Evolutionary conservation across 2,329 filamentous ascomycete species (phyloP), one percentile per base, ranked within the genome.

Genomic region (Pseudovirgaria hyperparasitica): DNA sequence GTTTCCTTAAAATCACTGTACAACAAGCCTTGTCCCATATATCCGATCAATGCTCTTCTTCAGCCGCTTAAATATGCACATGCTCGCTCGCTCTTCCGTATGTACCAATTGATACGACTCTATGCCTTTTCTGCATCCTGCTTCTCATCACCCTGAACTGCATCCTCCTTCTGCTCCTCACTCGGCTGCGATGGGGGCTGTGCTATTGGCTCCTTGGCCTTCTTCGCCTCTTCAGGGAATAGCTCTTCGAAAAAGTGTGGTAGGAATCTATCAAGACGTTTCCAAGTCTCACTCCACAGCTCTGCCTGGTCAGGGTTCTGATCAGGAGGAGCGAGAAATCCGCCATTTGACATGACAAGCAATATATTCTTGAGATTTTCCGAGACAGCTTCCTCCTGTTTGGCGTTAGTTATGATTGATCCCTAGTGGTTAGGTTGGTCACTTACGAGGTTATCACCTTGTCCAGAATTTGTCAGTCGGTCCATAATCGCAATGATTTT

Each of bases 351-450:
- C 85, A 98, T 93, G 43, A 98, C 90, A 7, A 98, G 66, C 14
- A 96, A 63, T 27, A 96, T 85, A 39, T 98, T 98, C 58, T 98
- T 98, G 31, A 98, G 62, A 38, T 84, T 90, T 55, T 98, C 90
- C 1, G 82, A 81, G 3, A 96, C 85, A 9, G 90, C 87, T 61
- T 98, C 90, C 56, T 92, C 85, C 76, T 92, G 41, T 34, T n/a
- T n/a, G 42, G 6, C 4, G 18, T 25, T 21, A 8, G 29, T 39
- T 26, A 41, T 29, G 22, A 31, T 26, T 17, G 9, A 10, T 12
- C 15, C 10, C 9, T 21, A 18, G 8, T 25, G 22, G 14, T 11
- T 16, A 13, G 14, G 25, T 11, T 10, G 19, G 29, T 43, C 9
- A 65, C 76, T 58, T 70, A 86, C 81, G 48, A 92, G 58, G 43